phyloP scores from a whole-genome alignment of 1,284 basidiomycete species.

The Wallemia hederae region DNA sequence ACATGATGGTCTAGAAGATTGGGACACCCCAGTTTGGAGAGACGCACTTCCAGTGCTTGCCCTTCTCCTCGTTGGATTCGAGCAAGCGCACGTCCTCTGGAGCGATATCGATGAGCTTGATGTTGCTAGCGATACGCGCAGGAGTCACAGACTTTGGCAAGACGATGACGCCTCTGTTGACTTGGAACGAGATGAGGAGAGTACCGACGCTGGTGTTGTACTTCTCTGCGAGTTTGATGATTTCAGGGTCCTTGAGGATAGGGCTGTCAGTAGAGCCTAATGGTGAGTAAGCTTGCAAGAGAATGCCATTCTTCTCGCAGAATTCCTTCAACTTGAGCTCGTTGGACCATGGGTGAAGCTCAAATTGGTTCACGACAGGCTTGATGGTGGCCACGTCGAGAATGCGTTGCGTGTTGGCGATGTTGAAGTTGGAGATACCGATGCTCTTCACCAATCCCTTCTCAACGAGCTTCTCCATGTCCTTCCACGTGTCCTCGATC shows the following conservation, averaged over 20 bases:
- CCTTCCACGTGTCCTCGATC: conserved; percentile 36
- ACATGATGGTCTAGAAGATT: neutral
- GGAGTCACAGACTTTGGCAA: conserved; percentile 42
- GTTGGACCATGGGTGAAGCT: conserved; percentile 46
- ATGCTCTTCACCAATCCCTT: conserved; percentile 51
- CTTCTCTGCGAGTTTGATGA: conserved; percentile 32
- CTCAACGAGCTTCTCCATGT: conserved; percentile 34
- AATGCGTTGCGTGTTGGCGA: conserved; percentile 28
- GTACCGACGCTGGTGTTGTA: conserved; percentile 30
- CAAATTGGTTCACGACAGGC: conserved; percentile 47
- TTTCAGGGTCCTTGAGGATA: conserved; percentile 35
- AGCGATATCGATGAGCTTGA: conserved; percentile 16
- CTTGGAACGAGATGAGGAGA: conserved; percentile 27
- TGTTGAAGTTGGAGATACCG: conserved; percentile 42
- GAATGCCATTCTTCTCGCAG: conserved; percentile 35
- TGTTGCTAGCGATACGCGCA: conserved; percentile 38
- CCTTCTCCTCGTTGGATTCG: neutral
- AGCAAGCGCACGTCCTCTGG: conserved; percentile 11
- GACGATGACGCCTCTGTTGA: conserved; percentile 19
- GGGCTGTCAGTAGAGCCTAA: conserved; percentile 47
- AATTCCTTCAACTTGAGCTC: conserved; percentile 39
- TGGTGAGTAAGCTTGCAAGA: conserved; percentile 54
- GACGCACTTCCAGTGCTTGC: neutral
- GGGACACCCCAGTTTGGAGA: neutral
- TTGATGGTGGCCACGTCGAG: conserved; percentile 30